phyloP scores from a whole-genome alignment of 208 protist genomes.

The Phytomonas serpens region DNA sequence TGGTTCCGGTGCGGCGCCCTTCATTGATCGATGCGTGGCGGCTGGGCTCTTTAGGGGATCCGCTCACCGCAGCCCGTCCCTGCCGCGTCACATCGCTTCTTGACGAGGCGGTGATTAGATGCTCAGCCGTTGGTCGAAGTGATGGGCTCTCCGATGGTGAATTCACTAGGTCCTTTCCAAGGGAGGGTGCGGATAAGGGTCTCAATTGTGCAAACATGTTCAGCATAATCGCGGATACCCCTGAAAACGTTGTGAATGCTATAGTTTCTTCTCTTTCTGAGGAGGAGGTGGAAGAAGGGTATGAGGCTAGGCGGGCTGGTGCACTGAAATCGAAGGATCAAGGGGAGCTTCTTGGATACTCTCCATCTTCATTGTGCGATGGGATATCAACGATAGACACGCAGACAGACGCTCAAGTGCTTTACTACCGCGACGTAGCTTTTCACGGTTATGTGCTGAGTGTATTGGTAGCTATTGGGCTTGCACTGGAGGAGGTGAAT shows the following conservation, averaged over 20 bases:
- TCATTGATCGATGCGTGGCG: slow-evolving; percentile 6
- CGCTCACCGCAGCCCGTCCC: no score
- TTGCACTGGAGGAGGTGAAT: slow-evolving; percentile 39
- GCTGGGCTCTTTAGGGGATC: neutral
- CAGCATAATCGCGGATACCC: neutral
- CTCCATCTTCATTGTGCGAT: no score
- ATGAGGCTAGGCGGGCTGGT: neutral
- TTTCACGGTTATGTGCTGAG: slow-evolving; percentile 49
- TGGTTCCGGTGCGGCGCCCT: slow-evolving; percentile 9
- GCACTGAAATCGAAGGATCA: neutral
- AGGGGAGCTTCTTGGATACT: no score
- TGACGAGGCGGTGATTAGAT: no score
- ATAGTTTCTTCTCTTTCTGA: slow-evolving; percentile 20
- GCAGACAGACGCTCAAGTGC: slow-evolving; percentile 13
- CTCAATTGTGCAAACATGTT: no score
- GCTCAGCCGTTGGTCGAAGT: no score
- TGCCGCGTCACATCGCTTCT: no score
- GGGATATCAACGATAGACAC: neutral
- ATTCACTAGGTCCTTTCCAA: no score
- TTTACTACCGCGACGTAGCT: slow-evolving; percentile 25
- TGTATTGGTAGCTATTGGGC: slow-evolving; percentile 38
- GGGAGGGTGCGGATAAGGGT: no score
- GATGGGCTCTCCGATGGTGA: no score
- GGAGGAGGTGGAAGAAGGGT: slow-evolving; percentile 17
- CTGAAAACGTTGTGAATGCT: slow-evolving; percentile 13